Conservation (phyloP, 2,329 filamentous ascomycete genomes). For the Xylaria hypoxylon region DNA sequence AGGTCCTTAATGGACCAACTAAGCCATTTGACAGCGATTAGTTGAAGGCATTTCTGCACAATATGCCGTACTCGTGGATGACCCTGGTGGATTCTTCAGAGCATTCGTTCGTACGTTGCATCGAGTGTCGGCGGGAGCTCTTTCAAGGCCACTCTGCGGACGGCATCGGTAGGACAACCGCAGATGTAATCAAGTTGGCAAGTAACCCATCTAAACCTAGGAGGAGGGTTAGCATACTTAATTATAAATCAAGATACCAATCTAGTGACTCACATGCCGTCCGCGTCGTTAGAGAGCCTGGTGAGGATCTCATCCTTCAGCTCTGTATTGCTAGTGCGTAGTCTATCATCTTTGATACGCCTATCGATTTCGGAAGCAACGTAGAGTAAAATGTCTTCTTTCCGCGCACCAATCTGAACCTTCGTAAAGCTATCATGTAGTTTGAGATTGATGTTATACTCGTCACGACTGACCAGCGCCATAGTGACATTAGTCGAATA, state of each 20-base stretch:
- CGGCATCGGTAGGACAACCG: conserved; percentile 33
- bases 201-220: conserved; percentile 35
- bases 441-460: conserved; percentile 28
- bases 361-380: conserved; percentile 40
- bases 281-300: conserved; percentile 27
- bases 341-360: conserved; percentile 21
- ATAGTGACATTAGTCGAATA: conserved; percentile 35
- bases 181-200: conserved; percentile 41
- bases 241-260: not conserved
- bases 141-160: conserved; percentile 35
- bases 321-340: conserved; percentile 22
- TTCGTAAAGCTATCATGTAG: conserved; percentile 35
- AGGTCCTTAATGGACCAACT: not conserved
- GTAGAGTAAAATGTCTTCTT: conserved; percentile 41
- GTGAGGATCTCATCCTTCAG: conserved; percentile 40
- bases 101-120: conserved; percentile 37
- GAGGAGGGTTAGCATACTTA: not conserved
- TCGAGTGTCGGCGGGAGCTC: conserved; percentile 38
- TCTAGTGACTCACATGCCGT: conserved; percentile 39
- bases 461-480: conserved; percentile 39
- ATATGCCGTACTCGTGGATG: conserved; percentile 13
- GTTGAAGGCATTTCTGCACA: conserved; percentile 32
- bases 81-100: conserved; percentile 29
- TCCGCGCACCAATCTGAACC: conserved; percentile 37
- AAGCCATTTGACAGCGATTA: conserved; percentile 19